These are phyloP conservation scores for Monosporascus sp. DNA, from an alignment of 2,329 filamentous ascomycete genomes.

Conservation along the genomic window DNA sequence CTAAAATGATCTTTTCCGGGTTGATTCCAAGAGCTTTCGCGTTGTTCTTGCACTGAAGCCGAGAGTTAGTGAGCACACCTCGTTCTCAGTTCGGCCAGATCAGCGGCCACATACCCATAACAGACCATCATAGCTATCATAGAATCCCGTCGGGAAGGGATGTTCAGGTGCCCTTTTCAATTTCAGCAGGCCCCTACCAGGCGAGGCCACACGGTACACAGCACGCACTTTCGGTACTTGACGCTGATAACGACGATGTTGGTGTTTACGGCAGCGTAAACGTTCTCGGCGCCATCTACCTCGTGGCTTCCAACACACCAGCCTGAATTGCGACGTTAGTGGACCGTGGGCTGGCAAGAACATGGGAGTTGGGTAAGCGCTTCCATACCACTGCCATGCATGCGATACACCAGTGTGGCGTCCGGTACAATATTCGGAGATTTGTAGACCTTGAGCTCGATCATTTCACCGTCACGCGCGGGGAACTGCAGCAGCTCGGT, in stretches of 20 bases:
- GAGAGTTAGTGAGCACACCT: conserved; percentile 32
- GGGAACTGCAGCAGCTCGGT: conserved; percentile 24
- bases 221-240: conserved; percentile 31
- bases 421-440: conserved; percentile 15
- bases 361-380: background rate
- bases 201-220: background rate
- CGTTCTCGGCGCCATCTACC: conserved; percentile 31
- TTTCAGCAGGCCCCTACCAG: conserved; percentile 7
- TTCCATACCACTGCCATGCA: conserved; percentile 31
- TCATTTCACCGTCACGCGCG: conserved; percentile 27
- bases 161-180: conserved; percentile 44
- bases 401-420: conserved; percentile 27
- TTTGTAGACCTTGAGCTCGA: conserved; percentile 33
- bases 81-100: conserved; percentile 13
- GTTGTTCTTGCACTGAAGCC: conserved; percentile 38
- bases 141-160: conserved; percentile 43
- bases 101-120: conserved; percentile 26
- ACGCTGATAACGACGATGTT: conserved; percentile 33
- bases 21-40: conserved; percentile 33
- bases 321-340: conserved; percentile 8
- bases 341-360: background rate
- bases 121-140: conserved; percentile 47
- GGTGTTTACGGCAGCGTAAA: conserved; percentile 26
- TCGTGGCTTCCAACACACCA: conserved; percentile 29
- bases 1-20: conserved; percentile 36